phyloP scores from a whole-genome alignment of 352 stramenopile species.

The Plasmopara viticola region DNA sequence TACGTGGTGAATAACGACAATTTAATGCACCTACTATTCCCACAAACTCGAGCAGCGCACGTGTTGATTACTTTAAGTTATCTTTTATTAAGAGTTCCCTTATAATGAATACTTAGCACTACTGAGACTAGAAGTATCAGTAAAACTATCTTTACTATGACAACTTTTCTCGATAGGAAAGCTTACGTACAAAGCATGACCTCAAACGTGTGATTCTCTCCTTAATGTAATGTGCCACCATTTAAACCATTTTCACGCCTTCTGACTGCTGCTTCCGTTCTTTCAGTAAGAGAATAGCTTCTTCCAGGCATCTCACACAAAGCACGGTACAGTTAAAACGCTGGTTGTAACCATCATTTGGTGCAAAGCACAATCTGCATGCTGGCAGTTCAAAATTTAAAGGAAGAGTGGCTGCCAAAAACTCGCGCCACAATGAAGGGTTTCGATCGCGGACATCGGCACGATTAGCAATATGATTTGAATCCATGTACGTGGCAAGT shows the following conservation, averaged over 20 bases:
- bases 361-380: constrained; percentile 36
- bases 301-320: constrained; percentile 35
- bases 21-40: no score
- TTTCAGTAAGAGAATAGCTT: constrained; percentile 20
- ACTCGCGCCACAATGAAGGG: constrained; percentile 38
- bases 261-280: constrained; percentile 1
- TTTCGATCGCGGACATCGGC: constrained; percentile 27
- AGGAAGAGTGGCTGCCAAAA: constrained; percentile 26
- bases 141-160: no score
- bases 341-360: constrained; percentile 41
- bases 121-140: no score
- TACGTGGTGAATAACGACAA: no score
- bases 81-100: no score
- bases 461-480: constrained; percentile 25
- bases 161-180: no score
- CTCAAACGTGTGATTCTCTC: no score
- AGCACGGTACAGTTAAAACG: constrained; percentile 48
- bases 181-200: no score
- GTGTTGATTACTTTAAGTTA: no score
- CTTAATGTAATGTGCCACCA: background rate
- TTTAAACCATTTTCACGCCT: background rate
- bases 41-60: no score
- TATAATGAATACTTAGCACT: no score
- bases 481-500: constrained; percentile 30
- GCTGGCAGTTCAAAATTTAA: constrained; percentile 12